Evolutionary conservation across 2,329 filamentous ascomycete genomes (phyloP), one percentile per base, ranked within the genome.

Genomic region (Colletotrichum horii): DNA sequence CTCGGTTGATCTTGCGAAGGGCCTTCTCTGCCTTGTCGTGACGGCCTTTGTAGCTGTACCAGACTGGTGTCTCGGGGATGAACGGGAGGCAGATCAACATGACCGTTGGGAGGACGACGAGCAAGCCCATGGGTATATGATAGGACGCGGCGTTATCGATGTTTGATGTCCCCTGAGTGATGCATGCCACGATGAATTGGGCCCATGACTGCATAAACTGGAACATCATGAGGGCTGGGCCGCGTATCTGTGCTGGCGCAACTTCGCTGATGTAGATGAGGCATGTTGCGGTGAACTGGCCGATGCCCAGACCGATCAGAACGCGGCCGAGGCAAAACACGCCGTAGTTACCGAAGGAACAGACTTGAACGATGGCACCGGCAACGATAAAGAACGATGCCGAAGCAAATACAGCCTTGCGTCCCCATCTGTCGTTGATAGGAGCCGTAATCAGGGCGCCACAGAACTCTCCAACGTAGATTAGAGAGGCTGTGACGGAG

Each of bases 381-480:
- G 22, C 34, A 24, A 65, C 9, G 6, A 38, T 65, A 24, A 76
- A 74, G 11, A 80, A 16, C 24, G 81, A 78, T n/a, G 80, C 82
- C 16, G 76, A 71, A 2, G 81, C 24, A 38, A 84, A 82, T 62
- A 82, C 80, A n/a, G 73, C 78, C 72, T 84, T 85, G 48, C 83
- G 80, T 61, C 83, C 83, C 61, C 82, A 71, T 0, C 68, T 52
- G 36, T 85, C 83, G 76, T 85, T 85, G n/a, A 86, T 70, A 8
- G 83, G 84, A 4, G 84, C 83, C 7, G 84, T 81, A 3, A 76
- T 30, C 6, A 86, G 74, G 7, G 84, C 84, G 16, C 84, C 84
- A 22, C 83, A 77, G 28, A 86, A 77, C 69, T 86, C 84, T 65
- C 84, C 84, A 26, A 86, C 80, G 70, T 86, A 83, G 77, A 86